phyloP scores from a whole-genome alignment of 2,329 filamentous ascomycete species.

The Penicillium hesseltinei region DNA sequence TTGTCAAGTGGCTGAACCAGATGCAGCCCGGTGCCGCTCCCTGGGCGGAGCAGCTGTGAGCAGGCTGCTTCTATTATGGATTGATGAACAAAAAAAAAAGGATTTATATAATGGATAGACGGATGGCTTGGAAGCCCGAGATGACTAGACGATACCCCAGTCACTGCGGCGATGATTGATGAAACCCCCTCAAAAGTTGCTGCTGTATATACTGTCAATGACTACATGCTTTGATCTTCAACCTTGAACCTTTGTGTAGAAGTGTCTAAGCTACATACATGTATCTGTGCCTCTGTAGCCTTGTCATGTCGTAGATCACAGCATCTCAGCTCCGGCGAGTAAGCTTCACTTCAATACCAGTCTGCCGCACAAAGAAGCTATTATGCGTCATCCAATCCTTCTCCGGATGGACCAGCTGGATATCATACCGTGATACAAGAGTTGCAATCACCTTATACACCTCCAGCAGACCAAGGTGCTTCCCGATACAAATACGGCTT shows the following conservation, averaged over 20 bases:
- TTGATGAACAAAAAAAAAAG: conserved; percentile 14
- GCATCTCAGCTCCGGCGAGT: not conserved
- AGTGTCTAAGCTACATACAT: not conserved
- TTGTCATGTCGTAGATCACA: not conserved
- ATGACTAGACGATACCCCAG: conserved; percentile 37
- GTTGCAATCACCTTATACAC: conserved; percentile 60
- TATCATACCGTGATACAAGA: conserved; percentile 50
- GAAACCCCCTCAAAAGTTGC: conserved; percentile 27
- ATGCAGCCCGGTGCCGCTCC: conserved; percentile 42
- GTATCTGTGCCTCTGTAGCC: not conserved
- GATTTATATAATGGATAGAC: conserved; percentile 30
- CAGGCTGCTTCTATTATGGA: conserved; percentile 19
- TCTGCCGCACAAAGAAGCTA: conserved; percentile 60
- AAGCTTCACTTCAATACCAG: conserved; percentile 51
- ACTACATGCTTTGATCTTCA: conserved; percentile 12
- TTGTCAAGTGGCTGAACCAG: conserved; percentile 50
- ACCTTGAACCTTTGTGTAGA: not conserved
- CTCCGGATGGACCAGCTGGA: conserved; percentile 51
- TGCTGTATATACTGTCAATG: conserved; percentile 29
- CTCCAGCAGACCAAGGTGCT: conserved; percentile 56
- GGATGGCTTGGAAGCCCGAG: conserved; percentile 24
- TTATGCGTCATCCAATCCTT: conserved; percentile 52
- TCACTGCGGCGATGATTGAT: conserved; percentile 31
- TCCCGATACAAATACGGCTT: conserved; percentile 55
- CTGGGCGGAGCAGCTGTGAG: conserved; percentile 40